These are phyloP conservation scores for Colletotrichum sp. DNA, from an alignment of 2,329 filamentous ascomycete species.

Conservation along the genomic window DNA sequence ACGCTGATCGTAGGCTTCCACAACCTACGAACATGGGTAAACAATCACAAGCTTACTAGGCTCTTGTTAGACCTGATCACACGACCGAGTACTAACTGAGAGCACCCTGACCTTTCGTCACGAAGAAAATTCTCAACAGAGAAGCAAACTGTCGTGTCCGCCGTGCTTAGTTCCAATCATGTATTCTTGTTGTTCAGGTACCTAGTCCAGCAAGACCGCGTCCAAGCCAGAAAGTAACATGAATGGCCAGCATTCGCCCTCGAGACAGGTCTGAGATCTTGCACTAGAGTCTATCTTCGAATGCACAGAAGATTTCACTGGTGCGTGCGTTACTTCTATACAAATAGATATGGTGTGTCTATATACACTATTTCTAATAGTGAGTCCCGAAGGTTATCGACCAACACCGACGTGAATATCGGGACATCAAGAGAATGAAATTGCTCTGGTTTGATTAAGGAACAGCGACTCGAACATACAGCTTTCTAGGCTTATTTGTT, in stretches of 20 bases:
- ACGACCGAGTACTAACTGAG: no score
- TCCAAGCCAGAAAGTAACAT: rapidly evolving
- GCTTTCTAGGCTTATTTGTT: neutral
- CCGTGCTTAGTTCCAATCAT: neutral
- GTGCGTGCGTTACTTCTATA: neutral
- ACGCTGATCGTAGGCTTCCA: neutral
- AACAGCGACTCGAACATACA: neutral
- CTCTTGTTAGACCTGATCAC: no score
- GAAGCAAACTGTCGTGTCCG: neutral
- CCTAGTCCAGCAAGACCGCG: neutral
- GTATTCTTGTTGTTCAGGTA: neutral
- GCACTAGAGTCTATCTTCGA: neutral
- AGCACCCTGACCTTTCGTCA: no score
- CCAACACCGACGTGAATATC: neutral
- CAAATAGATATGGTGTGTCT: neutral
- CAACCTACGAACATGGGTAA: rapidly evolving
- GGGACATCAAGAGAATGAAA: neutral
- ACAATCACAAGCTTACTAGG: neutral
- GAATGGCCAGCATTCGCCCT: rapidly evolving
- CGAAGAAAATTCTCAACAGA: neutral
- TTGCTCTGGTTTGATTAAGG: no score
- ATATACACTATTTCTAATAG: neutral
- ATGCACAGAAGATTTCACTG: rapidly evolving
- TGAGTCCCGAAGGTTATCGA: neutral
- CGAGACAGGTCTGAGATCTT: neutral